These are phyloP conservation scores for Fomitopsis betulina DNA, from an alignment of 1,284 basidiomycete species.

Conservation along the genomic window DNA sequence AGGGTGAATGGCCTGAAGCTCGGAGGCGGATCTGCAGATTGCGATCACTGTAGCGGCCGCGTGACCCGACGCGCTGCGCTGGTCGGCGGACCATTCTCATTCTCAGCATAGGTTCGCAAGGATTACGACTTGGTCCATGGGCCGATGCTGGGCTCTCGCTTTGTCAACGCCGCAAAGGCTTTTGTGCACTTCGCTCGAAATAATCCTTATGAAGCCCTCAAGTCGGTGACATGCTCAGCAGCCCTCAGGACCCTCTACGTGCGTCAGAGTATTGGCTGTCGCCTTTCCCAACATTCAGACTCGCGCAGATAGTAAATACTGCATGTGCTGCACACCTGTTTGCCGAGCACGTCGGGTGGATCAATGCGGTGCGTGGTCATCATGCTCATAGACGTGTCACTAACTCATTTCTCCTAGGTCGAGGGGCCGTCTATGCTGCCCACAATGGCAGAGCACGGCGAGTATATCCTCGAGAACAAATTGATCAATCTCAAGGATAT, in stretches of 20 bases:
- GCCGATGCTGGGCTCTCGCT: slow-evolving; percentile 2
- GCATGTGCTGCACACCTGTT: slow-evolving; percentile 54
- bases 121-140: no score
- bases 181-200: background rate
- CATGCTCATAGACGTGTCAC: background rate
- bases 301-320: slow-evolving; percentile 43
- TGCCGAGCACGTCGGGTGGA: slow-evolving; percentile 51
- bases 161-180: background rate
- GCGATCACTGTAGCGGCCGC: background rate
- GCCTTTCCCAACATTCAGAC: background rate
- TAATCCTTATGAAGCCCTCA: background rate
- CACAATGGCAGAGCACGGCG: slow-evolving; percentile 61
- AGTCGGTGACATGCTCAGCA: background rate
- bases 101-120: background rate
- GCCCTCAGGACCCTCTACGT: slow-evolving; percentile 3
- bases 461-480: slow-evolving; percentile 60
- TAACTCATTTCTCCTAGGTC: slow-evolving; percentile 24
- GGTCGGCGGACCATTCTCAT: background rate
- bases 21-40: background rate
- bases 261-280: background rate
- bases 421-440: slow-evolving; percentile 87
- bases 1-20: background rate
- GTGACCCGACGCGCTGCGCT: background rate
- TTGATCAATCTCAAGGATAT: slow-evolving; percentile 52
- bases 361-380: slow-evolving; percentile 41